Conservation (phyloP, 495 filamentous ascomycete species). For the Aspergillus baeticus region DNA sequence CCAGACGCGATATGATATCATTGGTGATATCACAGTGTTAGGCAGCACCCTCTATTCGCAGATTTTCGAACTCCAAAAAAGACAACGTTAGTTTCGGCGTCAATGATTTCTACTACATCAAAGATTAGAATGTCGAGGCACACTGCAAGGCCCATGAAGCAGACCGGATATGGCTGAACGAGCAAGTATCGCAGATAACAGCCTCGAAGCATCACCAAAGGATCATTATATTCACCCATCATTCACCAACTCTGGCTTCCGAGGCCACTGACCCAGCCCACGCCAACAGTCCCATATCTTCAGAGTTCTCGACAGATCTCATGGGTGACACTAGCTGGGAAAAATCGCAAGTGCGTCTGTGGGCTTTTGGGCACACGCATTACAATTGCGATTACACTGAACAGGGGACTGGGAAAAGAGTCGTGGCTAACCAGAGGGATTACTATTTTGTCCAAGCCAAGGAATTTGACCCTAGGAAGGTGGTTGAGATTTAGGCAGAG, state of each 20-base stretch:
- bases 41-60: constrained; percentile 41
- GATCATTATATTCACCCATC: constrained; percentile 53
- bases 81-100: constrained; percentile 30
- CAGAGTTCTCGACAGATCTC: constrained; percentile 49
- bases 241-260: constrained; percentile 42
- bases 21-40: constrained; percentile 37
- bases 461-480: constrained; percentile 28
- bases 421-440: constrained; percentile 39
- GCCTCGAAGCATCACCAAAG: constrained; percentile 31
- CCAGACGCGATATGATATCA: constrained; percentile 38
- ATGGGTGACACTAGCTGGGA: constrained; percentile 44
- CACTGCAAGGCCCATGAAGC: constrained; percentile 39
- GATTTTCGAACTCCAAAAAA: constrained; percentile 21
- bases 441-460: constrained; percentile 35
- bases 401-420: constrained; percentile 24
- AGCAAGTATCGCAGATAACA: constrained; percentile 36
- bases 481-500: constrained; percentile 12
- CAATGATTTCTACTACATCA: constrained; percentile 51
- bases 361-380: constrained; percentile 60
- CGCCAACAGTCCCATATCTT: constrained; percentile 34
- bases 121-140: constrained; percentile 43
- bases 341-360: constrained; percentile 42
- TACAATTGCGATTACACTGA: constrained; percentile 47
- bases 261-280: constrained; percentile 42
- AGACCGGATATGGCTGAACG: constrained; percentile 53